Conservation (phyloP, 148 eudicot species). For the Silene latifolia region DNA sequence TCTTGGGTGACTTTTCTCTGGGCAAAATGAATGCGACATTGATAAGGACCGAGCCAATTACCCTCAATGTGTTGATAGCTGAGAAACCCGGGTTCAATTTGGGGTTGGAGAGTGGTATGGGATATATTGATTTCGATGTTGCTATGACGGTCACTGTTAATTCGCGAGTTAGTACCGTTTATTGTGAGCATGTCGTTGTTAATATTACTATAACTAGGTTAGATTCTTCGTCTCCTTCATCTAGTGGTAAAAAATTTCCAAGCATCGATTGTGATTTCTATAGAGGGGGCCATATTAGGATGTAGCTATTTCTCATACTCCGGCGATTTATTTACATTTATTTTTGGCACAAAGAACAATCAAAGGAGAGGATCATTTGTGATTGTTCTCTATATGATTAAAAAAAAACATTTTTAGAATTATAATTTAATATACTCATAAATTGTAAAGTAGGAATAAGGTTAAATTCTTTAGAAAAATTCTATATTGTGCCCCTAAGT, state of each 20-base stretch:
- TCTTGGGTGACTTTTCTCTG: background rate
- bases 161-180: background rate
- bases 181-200: conserved; percentile 23
- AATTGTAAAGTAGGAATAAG: no score
- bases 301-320: no score
- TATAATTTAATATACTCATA: no score
- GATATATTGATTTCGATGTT: conserved; percentile 21
- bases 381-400: no score
- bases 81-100: background rate
- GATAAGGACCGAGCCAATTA: background rate
- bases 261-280: no score
- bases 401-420: no score
- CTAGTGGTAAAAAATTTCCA: background rate
- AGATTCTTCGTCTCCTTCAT: background rate
- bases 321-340: no score
- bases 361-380: no score
- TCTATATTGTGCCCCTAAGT: no score
- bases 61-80: background rate
- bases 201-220: conserved; percentile 11
- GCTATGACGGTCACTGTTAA: background rate
- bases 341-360: no score
- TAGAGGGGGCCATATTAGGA: no score
- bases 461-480: no score
- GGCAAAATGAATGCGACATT: background rate
- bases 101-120: conserved; percentile 11